Conservation (phyloP, 257 asterid species). For the Solanum lignicaule region DNA sequence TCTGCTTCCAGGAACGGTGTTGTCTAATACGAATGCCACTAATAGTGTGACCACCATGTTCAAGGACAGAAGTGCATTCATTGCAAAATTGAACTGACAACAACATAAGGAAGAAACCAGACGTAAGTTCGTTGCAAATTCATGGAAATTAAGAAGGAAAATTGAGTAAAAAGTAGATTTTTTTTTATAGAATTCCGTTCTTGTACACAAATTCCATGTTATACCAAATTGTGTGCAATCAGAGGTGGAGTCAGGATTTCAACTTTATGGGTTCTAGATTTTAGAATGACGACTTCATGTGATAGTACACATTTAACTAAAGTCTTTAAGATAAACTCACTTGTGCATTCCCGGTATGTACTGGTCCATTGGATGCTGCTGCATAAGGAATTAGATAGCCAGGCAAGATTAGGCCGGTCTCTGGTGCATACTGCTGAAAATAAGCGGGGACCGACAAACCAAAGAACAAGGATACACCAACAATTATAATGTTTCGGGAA, state of each 20-base stretch:
- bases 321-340: conserved; percentile 27
- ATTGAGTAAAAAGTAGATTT: background rate
- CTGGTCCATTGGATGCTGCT: conserved; percentile 93
- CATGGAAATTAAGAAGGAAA: background rate
- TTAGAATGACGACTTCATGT: background rate
- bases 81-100: conserved; percentile 66
- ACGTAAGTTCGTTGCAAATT: background rate
- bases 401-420: conserved; percentile 64
- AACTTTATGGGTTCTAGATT: background rate
- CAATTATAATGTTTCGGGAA: conserved; percentile 73
- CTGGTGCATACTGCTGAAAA: conserved; percentile 80
- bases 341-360: conserved; percentile 48
- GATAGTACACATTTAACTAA: background rate
- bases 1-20: conserved; percentile 80
- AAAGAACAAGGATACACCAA: conserved; percentile 80
- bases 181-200: background rate
- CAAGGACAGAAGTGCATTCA: conserved; percentile 70
- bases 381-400: conserved; percentile 79
- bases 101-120: background rate
- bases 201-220: background rate
- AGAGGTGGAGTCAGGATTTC: background rate
- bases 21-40: conserved; percentile 69
- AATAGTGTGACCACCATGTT: conserved; percentile 76
- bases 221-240: background rate
- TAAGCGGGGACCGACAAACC: conserved; percentile 91